phyloP scores from a whole-genome alignment of 805 yeast species.

The Candida lessepsii region DNA sequence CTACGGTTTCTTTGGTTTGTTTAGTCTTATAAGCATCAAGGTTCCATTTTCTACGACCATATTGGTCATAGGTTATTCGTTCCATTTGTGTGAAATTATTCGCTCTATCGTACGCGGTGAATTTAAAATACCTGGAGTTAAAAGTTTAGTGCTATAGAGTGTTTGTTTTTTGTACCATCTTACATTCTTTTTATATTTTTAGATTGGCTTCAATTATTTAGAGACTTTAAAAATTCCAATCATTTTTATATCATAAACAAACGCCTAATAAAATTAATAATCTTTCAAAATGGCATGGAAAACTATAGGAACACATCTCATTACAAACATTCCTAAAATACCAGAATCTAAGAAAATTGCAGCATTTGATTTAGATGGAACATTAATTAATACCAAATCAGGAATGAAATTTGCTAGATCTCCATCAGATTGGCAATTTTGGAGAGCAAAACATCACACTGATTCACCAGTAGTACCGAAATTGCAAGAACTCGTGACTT shows the following conservation, averaged over 20 bases:
- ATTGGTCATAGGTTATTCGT: constrained; percentile 30
- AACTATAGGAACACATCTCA: constrained; percentile 41
- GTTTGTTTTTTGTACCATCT: too few species aligned
- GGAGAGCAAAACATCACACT: constrained; percentile 10
- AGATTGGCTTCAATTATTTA: too few species aligned
- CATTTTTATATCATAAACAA: neutral
- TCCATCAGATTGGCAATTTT: constrained; percentile 73
- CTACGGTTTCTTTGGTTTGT: constrained; percentile 19
- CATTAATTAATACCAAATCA: constrained; percentile 65
- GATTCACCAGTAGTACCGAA: constrained; percentile 21
- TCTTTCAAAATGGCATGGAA: constrained; percentile 13
- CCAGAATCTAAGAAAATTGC: constrained; percentile 43
- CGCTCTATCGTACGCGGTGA: neutral
- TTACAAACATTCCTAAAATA: constrained; percentile 23
- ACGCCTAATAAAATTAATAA: too few species aligned
- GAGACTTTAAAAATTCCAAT: too few species aligned
- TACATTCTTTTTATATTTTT: too few species aligned
- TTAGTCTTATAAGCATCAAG: constrained; percentile 56
- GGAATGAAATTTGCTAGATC: constrained; percentile 57
- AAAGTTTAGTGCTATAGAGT: too few species aligned
- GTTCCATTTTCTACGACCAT: constrained; percentile 75
- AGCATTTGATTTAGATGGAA: constrained; percentile 84
- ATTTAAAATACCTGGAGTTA: too few species aligned
- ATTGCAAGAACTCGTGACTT: constrained; percentile 21
- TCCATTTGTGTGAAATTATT: neutral